Conservation (phyloP, 352 stramenopile genomes). For the Thalassiosira sp. region DNA sequence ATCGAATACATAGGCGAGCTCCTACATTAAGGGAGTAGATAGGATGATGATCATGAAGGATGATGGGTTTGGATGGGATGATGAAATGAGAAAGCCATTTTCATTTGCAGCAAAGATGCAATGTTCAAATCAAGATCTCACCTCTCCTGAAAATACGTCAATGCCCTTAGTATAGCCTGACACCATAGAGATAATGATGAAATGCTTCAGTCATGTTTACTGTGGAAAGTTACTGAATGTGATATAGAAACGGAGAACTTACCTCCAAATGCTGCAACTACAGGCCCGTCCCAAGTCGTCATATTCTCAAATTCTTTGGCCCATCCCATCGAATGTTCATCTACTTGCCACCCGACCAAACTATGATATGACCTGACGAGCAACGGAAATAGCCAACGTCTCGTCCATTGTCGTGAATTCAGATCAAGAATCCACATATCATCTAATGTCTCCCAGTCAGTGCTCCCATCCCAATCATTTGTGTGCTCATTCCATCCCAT, state of each 20-base stretch:
- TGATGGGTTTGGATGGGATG: too few relatives aligned
- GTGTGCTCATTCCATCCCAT: slow-evolving; percentile 34
- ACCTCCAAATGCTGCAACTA: slow-evolving; percentile 55
- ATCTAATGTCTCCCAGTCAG: slow-evolving; percentile 50
- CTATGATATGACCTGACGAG: slow-evolving; percentile 54
- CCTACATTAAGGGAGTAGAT: slow-evolving; percentile 9
- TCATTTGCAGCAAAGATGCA: background rate
- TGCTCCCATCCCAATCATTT: slow-evolving; percentile 51
- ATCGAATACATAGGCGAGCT: slow-evolving; percentile 61
- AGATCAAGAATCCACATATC: slow-evolving; percentile 69
- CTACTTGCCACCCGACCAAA: slow-evolving; percentile 50
- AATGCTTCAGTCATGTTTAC: too few relatives aligned
- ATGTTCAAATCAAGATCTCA: slow-evolving; percentile 4
- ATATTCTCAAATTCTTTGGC: slow-evolving; percentile 34
- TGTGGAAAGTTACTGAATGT: too few relatives aligned
- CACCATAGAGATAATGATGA: too few relatives aligned
- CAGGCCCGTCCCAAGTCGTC: slow-evolving; percentile 34
- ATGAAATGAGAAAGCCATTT: background rate
- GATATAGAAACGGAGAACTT: too few relatives aligned
- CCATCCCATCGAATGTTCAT: slow-evolving; percentile 22
- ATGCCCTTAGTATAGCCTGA: slow-evolving; percentile 50
- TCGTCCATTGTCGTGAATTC: slow-evolving; percentile 44
- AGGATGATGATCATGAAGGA: background rate
- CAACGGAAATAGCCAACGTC: slow-evolving; percentile 37
- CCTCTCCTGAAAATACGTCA: slow-evolving; percentile 49